Conservation (phyloP, 2,329 filamentous ascomycete species). For the Ceratocystis alfenasii region DNA sequence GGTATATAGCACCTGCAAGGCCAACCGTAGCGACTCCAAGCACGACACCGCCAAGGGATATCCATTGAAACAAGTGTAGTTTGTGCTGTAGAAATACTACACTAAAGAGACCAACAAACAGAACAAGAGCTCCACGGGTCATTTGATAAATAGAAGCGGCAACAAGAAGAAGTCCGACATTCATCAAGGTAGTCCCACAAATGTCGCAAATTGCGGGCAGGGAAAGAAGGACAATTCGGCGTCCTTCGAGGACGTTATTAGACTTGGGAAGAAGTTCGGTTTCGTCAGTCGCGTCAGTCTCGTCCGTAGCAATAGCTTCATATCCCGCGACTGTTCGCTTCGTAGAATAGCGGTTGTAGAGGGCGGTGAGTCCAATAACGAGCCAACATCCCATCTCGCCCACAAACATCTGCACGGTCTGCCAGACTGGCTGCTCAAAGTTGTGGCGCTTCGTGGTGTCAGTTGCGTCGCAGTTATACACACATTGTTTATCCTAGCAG, state of each 20-base stretch:
- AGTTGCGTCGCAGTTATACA: slow-evolving; percentile 68
- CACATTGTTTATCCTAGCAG: slow-evolving; percentile 83
- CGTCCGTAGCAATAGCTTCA: slow-evolving; percentile 45
- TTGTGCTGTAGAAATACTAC: slow-evolving; percentile 76
- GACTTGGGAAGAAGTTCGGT: slow-evolving; percentile 37
- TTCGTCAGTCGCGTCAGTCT: slow-evolving; percentile 33
- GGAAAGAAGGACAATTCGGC: slow-evolving; percentile 61
- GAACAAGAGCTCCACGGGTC: slow-evolving; percentile 85
- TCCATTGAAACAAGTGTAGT: slow-evolving; percentile 82
- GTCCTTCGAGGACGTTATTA: slow-evolving; percentile 53
- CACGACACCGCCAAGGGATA: slow-evolving; percentile 75
- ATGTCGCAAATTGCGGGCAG: slow-evolving; percentile 90
- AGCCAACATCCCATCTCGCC: slow-evolving; percentile 96
- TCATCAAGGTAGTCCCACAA: slow-evolving; percentile 91
- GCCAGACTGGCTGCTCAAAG: slow-evolving; percentile 92
- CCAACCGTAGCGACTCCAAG: slow-evolving; percentile 81
- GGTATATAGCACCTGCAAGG: slow-evolving; percentile 71
- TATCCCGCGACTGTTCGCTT: slow-evolving; percentile 44
- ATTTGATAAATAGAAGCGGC: slow-evolving; percentile 97
- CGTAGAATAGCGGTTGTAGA: slow-evolving; percentile 49
- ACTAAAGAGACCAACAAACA: slow-evolving; percentile 93
- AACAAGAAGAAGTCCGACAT: slow-evolving; percentile 84
- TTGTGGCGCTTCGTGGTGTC: slow-evolving; percentile 53
- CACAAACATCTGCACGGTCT: slow-evolving; percentile 96
- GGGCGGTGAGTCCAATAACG: slow-evolving; percentile 58